phyloP scores from a whole-genome alignment of 2,329 filamentous ascomycete species.

The Reticulascus tulasneorum region DNA sequence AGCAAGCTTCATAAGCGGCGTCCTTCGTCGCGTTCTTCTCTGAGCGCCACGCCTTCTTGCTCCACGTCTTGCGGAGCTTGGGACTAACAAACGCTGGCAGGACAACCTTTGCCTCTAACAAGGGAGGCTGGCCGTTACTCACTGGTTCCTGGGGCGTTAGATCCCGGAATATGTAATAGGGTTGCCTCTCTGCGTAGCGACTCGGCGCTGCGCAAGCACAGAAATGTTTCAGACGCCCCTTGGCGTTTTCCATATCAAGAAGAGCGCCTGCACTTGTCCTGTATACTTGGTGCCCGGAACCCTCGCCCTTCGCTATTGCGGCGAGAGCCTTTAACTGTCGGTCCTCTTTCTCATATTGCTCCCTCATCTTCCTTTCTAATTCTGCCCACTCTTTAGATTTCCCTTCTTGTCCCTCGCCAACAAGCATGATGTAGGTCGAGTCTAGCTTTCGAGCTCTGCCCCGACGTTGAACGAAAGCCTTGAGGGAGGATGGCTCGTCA shows the following conservation, averaged over 20 bases:
- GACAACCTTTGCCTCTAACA: conserved; percentile 57
- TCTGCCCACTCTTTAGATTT: conserved; percentile 51
- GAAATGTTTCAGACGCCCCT: conserved; percentile 77
- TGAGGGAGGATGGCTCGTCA: conserved; percentile 44
- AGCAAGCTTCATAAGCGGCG: conserved; percentile 77
- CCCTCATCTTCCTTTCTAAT: conserved; percentile 71
- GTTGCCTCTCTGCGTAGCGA: conserved; percentile 60
- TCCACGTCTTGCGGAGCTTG: conserved; percentile 49
- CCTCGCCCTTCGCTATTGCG: conserved; percentile 41
- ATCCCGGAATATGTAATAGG: conserved; percentile 61
- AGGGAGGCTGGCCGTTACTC: conserved; percentile 19
- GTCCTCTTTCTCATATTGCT: conserved; percentile 61
- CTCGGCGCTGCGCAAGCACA: conserved; percentile 58
- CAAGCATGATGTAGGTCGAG: conserved; percentile 47
- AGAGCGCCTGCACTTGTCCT: conserved; percentile 51
- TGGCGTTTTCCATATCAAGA: conserved; percentile 69
- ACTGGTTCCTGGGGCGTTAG: too few relatives aligned
- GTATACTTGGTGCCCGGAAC: conserved; percentile 24
- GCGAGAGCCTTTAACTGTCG: conserved; percentile 43
- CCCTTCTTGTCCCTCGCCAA: conserved; percentile 24
- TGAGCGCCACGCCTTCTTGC: conserved; percentile 59
- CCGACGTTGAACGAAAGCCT: conserved; percentile 56
- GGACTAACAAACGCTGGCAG: conserved; percentile 69
- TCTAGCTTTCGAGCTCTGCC: conserved; percentile 47
- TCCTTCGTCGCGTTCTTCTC: conserved; percentile 74